Percentiles rank a stretch among this genome's conserved stretches.
Conservation (phyloP, 129 eudicot species). For the Ambrosia trifida region DNA sequence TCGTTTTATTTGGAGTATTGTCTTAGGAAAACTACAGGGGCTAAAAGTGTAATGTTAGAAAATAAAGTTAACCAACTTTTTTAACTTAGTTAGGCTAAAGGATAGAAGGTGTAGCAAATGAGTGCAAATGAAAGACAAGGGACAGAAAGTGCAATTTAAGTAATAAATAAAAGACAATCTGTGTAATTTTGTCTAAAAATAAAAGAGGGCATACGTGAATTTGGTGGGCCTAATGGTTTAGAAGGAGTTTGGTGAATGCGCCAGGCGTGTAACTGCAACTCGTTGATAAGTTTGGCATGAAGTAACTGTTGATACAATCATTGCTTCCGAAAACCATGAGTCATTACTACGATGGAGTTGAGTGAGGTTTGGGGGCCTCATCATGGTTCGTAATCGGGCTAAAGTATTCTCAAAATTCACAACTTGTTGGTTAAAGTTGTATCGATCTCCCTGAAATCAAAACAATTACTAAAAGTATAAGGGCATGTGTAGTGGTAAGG, state of each 20-base stretch:
- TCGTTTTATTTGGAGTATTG: too few relatives aligned
- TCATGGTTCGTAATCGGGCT: conserved; percentile 55
- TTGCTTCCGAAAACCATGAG: conserved; percentile 81
- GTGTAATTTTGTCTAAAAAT: not conserved
- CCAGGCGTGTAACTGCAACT: conserved; percentile 63
- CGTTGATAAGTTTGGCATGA: conserved; percentile 63
- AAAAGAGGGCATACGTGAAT: conserved; percentile 40
- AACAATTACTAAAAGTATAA: not conserved
- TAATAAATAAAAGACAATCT: too few relatives aligned
- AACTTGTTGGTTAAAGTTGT: conserved; percentile 69
- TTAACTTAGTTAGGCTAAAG: too few relatives aligned
- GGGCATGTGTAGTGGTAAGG: too few relatives aligned
- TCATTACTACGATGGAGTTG: conserved; percentile 54
- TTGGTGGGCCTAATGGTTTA: conserved; percentile 74
- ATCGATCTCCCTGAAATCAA: conserved; percentile 65
- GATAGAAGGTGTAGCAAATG: too few relatives aligned
- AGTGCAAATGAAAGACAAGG: too few relatives aligned
- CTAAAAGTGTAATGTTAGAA: too few relatives aligned
- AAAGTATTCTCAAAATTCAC: conserved; percentile 78
- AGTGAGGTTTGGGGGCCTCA: conserved; percentile 45
- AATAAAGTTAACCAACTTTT: too few relatives aligned
- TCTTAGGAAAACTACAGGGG: too few relatives aligned
- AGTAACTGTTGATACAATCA: conserved; percentile 94
- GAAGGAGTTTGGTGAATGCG: conserved; percentile 70
- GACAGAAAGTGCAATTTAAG: too few relatives aligned